Percentiles rank a stretch among this genome's conserved stretches.
phyloP scores from a whole-genome alignment of 257 asterid species.

The Lycium ferocissimum region DNA sequence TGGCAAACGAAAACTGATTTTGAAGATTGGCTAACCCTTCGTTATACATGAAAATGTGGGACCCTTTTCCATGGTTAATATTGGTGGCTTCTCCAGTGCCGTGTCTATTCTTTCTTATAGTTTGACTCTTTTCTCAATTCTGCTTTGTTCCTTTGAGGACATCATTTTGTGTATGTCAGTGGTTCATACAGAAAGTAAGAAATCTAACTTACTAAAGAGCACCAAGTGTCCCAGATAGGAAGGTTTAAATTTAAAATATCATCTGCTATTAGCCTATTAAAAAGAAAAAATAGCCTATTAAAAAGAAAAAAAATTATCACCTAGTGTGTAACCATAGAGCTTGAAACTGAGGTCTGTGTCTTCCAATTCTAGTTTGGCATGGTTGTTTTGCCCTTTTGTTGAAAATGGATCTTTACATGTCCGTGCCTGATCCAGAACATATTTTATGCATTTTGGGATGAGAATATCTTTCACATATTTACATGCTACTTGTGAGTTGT shows the following conservation, averaged over 20 bases:
- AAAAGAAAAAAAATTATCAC: not conserved
- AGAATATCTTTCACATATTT: not conserved
- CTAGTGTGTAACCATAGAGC: not conserved
- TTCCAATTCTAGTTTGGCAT: not conserved
- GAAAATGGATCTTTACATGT: not conserved
- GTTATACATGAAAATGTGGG: not conserved
- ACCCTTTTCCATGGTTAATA: slow-evolving; percentile 19
- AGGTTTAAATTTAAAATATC: slow-evolving; percentile 2
- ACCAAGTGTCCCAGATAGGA: slow-evolving; percentile 13
- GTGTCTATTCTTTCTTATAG: not conserved
- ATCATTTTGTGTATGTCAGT: slow-evolving; percentile 13
- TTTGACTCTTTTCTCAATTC: not conserved
- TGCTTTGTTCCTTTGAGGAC: not conserved
- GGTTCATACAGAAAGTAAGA: slow-evolving; percentile 4
- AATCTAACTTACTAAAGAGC: slow-evolving; percentile 12
- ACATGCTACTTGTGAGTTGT: slow-evolving; percentile 3
- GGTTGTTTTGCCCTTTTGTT: not conserved
- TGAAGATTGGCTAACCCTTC: not conserved
- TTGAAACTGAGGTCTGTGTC: not conserved
- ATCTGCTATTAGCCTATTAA: not conserved
- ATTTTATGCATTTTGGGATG: not conserved
- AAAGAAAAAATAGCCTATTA: not conserved
- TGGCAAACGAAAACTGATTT: not conserved
- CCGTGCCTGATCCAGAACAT: not conserved
- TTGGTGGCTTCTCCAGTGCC: not conserved